These are phyloP conservation scores for Prunus padus DNA, from an alignment of 306 rosid species.

Conservation along the genomic window DNA sequence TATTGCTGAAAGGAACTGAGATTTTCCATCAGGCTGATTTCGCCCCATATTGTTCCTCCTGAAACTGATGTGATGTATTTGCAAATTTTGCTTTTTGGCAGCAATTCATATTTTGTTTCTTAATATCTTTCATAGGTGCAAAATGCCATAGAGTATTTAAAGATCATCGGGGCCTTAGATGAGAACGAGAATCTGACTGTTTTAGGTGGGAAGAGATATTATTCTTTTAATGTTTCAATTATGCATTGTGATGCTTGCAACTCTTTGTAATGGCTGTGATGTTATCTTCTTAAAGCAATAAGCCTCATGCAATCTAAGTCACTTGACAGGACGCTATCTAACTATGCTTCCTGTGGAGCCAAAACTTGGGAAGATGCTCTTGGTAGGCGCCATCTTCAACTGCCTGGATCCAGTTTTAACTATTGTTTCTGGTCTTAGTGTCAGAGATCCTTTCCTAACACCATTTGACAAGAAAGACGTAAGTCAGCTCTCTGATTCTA, in stretches of 20 bases:
- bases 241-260: conserved; percentile 16
- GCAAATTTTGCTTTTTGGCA: conserved; percentile 22
- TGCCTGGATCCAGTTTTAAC: conserved; percentile 94
- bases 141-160: conserved; percentile 87
- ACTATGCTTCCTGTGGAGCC: conserved; percentile 95
- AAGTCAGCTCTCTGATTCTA: conserved; percentile 31
- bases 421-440: conserved; percentile 90
- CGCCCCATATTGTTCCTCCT: not conserved
- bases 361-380: conserved; percentile 95
- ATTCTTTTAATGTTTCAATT: not conserved
- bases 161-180: conserved; percentile 85
- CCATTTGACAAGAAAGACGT: conserved; percentile 93
- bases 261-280: conserved; percentile 12
- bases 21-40: not conserved
- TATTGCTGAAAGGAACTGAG: conserved; percentile 1
- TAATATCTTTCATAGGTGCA: conserved; percentile 60
- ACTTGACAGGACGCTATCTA: conserved; percentile 70
- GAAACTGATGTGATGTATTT: conserved; percentile 11
- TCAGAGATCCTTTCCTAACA: conserved; percentile 87
- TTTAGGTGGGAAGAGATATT: conserved; percentile 54
- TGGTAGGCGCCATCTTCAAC: conserved; percentile 76
- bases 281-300: conserved; percentile 2
- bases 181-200: conserved; percentile 77
- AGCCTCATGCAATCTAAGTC: conserved; percentile 27
- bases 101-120: conserved; percentile 20